Base-by-base conservation (phyloP, 768 basidiomycete species). In the Hebeloma cylindrosporum region DNA sequence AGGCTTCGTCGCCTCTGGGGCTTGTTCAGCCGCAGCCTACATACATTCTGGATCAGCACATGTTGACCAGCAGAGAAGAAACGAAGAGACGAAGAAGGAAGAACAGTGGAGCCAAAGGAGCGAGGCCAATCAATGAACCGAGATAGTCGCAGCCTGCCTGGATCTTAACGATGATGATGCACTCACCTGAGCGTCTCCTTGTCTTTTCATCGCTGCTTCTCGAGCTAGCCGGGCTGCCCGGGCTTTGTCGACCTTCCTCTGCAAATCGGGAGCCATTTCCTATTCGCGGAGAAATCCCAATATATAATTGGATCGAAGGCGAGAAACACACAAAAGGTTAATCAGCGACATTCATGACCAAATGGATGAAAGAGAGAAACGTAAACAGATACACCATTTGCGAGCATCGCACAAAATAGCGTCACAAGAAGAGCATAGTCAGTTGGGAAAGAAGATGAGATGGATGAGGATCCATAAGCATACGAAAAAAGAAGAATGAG, bases 241-340 rank as follows among this genome's bases (percentile, higher is more conserved):
- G 44, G 73, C 69, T 2, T 75, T 76, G 53, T 86, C 84, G 13
- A 85, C 83, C 53, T 77, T 78, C 35, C 77, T 73, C 52, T 72
- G 74, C 49, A 85, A 61, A 65, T 82, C 81, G 50, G 84, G 83
- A 16, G 83, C 73, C 72, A 86, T 71, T 59, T 72, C 67, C 83
- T 85, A 57, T 51, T 31, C 31, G 41, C 16, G 20, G 33, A 39
- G 1, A 31, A 18, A 16, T 34, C 21, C 27, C 32, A 28, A 38
- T 20, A 37, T 47, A 37, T n/a, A n/a, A n/a, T n/a, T n/a, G n/a
- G 28, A 20, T n/a, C 37, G 40, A 32, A 28, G 34, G 32, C 40
- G 40, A 22, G 32, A 41, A 35, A 30, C 45, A 50, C 45, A 47
- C n/a, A 33, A 41, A 32, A 48, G 27, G 33, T 28, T 37, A 45